Percentiles rank a stretch among this genome's conserved stretches.
These are phyloP conservation scores for Thuja plicata DNA, from an alignment of 83 land plant genomes.

Conservation along the genomic window DNA sequence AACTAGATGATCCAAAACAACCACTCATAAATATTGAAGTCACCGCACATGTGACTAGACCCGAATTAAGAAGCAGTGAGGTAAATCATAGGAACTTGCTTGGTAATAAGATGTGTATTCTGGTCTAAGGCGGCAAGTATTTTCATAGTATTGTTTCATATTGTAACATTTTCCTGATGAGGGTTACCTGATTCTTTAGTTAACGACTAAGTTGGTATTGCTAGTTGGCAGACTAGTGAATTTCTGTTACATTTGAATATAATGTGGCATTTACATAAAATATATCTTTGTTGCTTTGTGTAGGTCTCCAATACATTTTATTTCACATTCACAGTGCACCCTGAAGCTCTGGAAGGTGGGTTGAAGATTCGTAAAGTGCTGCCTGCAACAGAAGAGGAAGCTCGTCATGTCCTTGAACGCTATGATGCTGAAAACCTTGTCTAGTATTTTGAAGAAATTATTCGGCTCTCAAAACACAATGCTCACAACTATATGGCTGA, in stretches of 20 bases:
- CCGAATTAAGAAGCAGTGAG: conserved; percentile 82
- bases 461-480: background rate
- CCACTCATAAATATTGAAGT: conserved; percentile 94
- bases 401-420: conserved; percentile 63
- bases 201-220: background rate
- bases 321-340: conserved; percentile 80
- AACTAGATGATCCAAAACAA: conserved; percentile 53
- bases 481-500: background rate
- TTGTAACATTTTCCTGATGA: background rate
- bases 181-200: background rate
- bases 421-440: conserved; percentile 54
- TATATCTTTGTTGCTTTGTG: background rate
- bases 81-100: conserved; percentile 33
- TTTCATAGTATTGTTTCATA: background rate
- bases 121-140: background rate
- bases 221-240: background rate
- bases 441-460: background rate
- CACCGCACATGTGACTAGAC: conserved; percentile 89
- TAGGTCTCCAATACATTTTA: conserved; percentile 94
- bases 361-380: conserved; percentile 60
- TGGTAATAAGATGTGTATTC: background rate
- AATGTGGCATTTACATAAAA: background rate
- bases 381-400: conserved; percentile 87
- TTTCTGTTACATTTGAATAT: background rate
- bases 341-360: conserved; percentile 42